Evolutionary conservation across 2,329 filamentous ascomycete species (phyloP).

Genomic region (Ophiosphaerella narmari): DNA sequence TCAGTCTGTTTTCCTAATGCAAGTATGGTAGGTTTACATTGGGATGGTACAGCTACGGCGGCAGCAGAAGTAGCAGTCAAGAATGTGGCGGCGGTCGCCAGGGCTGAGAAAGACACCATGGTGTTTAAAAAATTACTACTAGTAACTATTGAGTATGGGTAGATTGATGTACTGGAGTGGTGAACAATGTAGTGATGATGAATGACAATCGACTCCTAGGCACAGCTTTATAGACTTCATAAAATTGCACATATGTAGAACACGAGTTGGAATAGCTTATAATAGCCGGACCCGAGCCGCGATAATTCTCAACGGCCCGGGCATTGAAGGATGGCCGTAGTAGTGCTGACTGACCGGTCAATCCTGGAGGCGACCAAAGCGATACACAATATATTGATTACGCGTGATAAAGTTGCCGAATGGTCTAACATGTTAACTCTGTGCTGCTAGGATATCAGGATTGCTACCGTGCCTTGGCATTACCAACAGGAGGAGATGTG

Average conservation of each 20-base stretch:
- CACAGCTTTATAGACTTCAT: no score
- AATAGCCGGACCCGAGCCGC: no score
- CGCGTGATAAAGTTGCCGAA: no score
- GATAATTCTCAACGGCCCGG: no score
- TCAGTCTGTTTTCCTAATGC: no score
- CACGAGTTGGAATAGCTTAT: no score
- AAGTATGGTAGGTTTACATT: neutral
- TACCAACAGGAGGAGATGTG: no score
- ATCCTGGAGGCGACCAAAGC: neutral
- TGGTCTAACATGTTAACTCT: no score
- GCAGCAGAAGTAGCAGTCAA: neutral
- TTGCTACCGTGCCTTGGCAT: no score
- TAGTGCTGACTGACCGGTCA: neutral
- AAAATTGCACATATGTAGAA: no score
- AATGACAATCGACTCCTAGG: no score
- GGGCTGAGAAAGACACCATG: neutral
- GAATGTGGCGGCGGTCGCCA: neutral
- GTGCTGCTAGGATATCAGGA: no score
- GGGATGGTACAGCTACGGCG: neutral
- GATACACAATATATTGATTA: conserved; percentile 3
- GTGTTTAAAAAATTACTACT: neutral
- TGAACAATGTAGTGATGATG: neutral
- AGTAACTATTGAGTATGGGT: neutral
- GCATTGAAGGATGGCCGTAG: neutral
- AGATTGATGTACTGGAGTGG: neutral